Evolutionary conservation across 2,329 filamentous ascomycete genomes (phyloP), one percentile per base, ranked within the genome.

Genomic region (Pseudogymnoascus sp.): DNA sequence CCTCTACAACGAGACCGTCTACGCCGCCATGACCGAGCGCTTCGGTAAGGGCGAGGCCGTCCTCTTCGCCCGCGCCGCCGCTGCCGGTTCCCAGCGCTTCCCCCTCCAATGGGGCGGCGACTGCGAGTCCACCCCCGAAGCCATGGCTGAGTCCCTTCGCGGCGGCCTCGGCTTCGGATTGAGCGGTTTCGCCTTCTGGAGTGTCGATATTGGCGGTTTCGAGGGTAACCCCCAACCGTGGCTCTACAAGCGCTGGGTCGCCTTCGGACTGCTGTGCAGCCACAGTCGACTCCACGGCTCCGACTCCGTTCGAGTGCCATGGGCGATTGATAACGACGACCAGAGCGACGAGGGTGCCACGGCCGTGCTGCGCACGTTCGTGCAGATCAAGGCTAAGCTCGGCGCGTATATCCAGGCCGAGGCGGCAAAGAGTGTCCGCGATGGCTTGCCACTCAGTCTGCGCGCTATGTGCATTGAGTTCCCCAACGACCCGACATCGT

Each of bases 211-310:
- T 63, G 84, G 84, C 46, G 84, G 84, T 0, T 87, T 87, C 64
- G 84, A 87, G 68, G 84, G 84, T 0, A 80, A 76, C 3, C 84
- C 84, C 5, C 79, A 76, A 14, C 82, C 79, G 1, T 81, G 81
- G 70, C 79, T 87, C 61, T 87, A 87, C 74, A 87, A 86, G 72
- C 81, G 84, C 18, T 87, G 84, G 84, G 82, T 86, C 3, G 83
- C 84, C 23, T 87, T 87, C 67, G 84, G 84, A 0, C 75, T 87
- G 1, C 75, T 87, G n/a, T 85, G 82, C 50, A 81, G 81, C 5
- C 84, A 87, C 68, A 84, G 81, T 10, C 77, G 84, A 12, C 75
- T 87, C 2, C 84, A 87, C 67, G 84, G 84, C 2, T 83, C 80
- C 10, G 81, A 79, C 50, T 83, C 81, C 2, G 87, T 85, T 73